These are phyloP conservation scores for Suillus subaureus DNA, from an alignment of 768 basidiomycete species.

Conservation along the genomic window DNA sequence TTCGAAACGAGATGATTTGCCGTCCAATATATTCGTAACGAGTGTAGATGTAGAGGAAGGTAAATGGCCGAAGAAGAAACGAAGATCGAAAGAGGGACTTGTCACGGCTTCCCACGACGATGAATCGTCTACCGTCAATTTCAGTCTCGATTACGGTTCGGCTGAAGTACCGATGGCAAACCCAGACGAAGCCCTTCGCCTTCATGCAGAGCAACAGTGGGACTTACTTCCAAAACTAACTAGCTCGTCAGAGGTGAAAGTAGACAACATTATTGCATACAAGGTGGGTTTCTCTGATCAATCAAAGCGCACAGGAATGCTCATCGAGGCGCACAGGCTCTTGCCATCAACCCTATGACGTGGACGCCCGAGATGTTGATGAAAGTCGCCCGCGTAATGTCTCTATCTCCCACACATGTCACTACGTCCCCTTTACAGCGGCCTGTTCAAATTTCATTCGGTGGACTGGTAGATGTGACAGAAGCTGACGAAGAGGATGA, in stretches of 20 bases:
- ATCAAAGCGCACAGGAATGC: not conserved
- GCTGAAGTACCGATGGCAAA: not conserved
- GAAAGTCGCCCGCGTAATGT: conserved; percentile 42
- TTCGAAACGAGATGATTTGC: conserved; percentile 59
- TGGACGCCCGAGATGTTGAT: conserved; percentile 61
- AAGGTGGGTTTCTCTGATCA: conserved; percentile 39
- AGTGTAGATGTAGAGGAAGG: conserved; percentile 69
- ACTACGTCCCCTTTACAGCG: conserved; percentile 18
- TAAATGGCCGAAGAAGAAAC: conserved; percentile 33
- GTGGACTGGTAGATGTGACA: conserved; percentile 21
- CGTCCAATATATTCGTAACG: conserved; percentile 68
- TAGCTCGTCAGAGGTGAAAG: conserved; percentile 26
- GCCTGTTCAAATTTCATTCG: conserved; percentile 30
- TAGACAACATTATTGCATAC: conserved; percentile 46
- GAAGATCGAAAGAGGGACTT: conserved; percentile 21
- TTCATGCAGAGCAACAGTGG: conserved; percentile 21
- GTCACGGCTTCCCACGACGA: conserved; percentile 16
- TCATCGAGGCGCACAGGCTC: conserved; percentile 39
- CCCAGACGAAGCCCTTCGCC: conserved; percentile 12
- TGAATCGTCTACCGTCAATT: conserved; percentile 8
- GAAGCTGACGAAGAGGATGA: conserved; percentile 25
- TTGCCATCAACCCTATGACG: conserved; percentile 60
- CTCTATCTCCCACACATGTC: conserved; percentile 21
- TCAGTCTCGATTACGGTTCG: conserved; percentile 21
- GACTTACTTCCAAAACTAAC: conserved; percentile 23